phyloP scores from a whole-genome alignment of 495 filamentous ascomycete genomes.

The Coniosporium apollinis region DNA sequence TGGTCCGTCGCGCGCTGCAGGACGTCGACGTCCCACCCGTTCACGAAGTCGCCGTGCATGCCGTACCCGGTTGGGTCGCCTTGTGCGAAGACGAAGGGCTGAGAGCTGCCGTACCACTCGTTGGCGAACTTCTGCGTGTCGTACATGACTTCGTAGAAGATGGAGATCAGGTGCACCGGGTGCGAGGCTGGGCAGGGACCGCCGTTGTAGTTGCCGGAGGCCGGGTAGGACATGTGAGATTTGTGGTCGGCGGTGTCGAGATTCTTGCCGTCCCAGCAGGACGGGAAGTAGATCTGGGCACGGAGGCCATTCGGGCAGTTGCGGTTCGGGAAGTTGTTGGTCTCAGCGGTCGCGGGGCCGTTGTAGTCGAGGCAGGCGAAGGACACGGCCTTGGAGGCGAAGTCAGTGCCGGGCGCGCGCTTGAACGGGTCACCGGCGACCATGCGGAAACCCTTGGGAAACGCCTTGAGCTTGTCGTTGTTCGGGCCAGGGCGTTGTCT shows the following conservation, averaged over 20 bases:
- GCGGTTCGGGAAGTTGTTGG: conserved; percentile 35
- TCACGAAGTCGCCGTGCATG: conserved; percentile 55
- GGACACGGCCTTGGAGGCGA: conserved; percentile 30
- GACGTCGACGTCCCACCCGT: conserved; percentile 48
- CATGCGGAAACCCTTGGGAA: conserved; percentile 62
- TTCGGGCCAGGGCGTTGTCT: conserved; percentile 42
- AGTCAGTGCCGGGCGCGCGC: conserved; percentile 28
- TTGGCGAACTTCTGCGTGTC: conserved; percentile 37
- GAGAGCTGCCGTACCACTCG: conserved; percentile 37
- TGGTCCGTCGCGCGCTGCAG: conserved; percentile 44
- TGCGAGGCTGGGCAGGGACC: conserved; percentile 40
- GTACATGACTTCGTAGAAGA: conserved; percentile 58
- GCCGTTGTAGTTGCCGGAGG: conserved; percentile 26
- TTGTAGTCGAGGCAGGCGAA: conserved; percentile 35
- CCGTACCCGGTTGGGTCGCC: conserved; percentile 31
- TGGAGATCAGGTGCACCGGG: conserved; percentile 40
- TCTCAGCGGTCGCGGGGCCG: conserved; percentile 23
- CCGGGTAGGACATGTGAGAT: conserved; percentile 42
- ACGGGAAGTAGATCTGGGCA: conserved; percentile 38
- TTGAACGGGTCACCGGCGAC: conserved; percentile 43
- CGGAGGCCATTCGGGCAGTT: conserved; percentile 48
- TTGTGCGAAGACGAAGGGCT: conserved; percentile 48
- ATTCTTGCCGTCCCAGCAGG: conserved; percentile 29
- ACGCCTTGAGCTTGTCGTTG: conserved; percentile 43
- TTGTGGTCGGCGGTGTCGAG: conserved; percentile 36